Base-by-base conservation (phyloP, 164 flowering plant genomes). In the Warburgia ugandensis region DNA sequence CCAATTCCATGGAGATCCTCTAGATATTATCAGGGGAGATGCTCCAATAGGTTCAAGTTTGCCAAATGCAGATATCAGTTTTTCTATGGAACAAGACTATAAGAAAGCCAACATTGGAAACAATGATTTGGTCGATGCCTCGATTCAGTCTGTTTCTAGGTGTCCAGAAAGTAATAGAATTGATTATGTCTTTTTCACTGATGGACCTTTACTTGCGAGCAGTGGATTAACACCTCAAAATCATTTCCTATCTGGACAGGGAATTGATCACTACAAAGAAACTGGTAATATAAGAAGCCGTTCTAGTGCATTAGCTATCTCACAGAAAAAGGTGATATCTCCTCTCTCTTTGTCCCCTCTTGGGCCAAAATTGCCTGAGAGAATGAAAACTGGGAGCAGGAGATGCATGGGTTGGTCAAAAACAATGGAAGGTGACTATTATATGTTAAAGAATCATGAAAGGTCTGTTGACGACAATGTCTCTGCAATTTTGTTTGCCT, bases 281-380 rank as follows among this genome's bases (percentile, higher is more conserved):
- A 35, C 66, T 37, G 51, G 42, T 31, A 53, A 58, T 36, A 54
- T 45, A 45, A 61, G 67, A 58, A 35, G 51, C 16, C 63, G 29
- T 37, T 45, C 69, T 43, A 59, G 59, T 37, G 55, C 60, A 16
- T 42, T 66, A 33, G 43, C 75, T 17, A 63, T 74, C 49, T 58
- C 72, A 27, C 56, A 66, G 2, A 48, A 63, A 43, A 63, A 61
- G 68, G 52, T 32, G 28, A 39, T 42, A 16, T 55, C 76, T 66
- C 73, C 86, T 12, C 67, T 73, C 26, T 83, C 86, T 35, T 61
- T 70, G 61, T 90, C 97, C 32, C 97, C 97, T 48, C 91, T 86
- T 60, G 86, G 94, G 65, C 95, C 81, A 29, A 77, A 74, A 43
- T 67, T 73, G 54, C 60, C 59, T 45, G 84, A 65, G 43, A 73